Evolutionary conservation across 768 basidiomycete genomes (phyloP), one percentile per base, ranked within the genome.

Genomic region (Boletus pseudopeckii): DNA sequence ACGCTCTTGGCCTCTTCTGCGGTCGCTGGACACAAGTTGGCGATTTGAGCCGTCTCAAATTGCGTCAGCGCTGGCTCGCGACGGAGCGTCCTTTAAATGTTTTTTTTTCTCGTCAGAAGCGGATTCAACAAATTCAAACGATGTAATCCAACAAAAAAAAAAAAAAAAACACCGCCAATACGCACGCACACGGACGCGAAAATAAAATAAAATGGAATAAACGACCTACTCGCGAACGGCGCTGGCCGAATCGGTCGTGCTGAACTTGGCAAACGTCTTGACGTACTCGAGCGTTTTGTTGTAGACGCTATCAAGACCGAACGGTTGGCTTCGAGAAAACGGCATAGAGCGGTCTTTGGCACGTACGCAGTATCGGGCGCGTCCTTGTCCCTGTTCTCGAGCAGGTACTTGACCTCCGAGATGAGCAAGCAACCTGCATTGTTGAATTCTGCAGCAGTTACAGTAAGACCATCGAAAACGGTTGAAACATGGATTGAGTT

Each of bases 241-340:
- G 61, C 84, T 83, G 6, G 90, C 89, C 44, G 85, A 86, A 64
- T 89, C 91, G 20, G 85, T 88, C 41, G 86, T 90, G 62, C 84
- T 89, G 73, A 94, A 95, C 73, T 93, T 90, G 13, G 91, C 82
- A 67, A 96, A 95, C 8, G 86, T 90, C 69, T 89, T 88, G 58
- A 95, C 92, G 64, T 95, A 95, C 62, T 93, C 91, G 39, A 90
- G 74, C 1, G 93, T 93, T 70, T 95, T 95, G 71, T 92, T 93
- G 71, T 92, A 96, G 13, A 96, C 92, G 28, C 92, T 95, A 60
- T 1, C 22, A 7, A 5, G 8, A 32, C 43, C 24, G 11, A 13
- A 14, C 3, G 3, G 17, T 38, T 18, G n/a, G 37, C 37, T 24
- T 18, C 4, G 15, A 37, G 7, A 1, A 36, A 34, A n/a, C 8